Evolutionary conservation across 768 basidiomycete species (phyloP).

Genomic region (Harrya chromipes): DNA sequence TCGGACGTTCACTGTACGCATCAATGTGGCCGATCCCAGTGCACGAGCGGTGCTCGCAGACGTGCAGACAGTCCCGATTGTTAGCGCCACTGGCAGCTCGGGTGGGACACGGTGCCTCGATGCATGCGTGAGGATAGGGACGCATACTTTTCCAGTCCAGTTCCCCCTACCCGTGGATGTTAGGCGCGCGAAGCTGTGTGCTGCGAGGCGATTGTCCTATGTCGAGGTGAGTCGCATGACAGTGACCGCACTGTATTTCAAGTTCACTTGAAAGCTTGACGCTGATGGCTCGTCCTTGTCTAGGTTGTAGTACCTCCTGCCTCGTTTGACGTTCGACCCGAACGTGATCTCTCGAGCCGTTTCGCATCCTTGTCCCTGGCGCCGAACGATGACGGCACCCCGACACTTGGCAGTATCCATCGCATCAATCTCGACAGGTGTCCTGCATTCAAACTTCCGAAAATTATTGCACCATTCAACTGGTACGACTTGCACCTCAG

Average conservation of each 20-base stretch:
- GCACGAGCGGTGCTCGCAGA: slow-evolving; percentile 13
- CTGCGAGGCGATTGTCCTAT: slow-evolving; percentile 54
- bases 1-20: slow-evolving; percentile 14
- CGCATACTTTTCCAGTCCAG: slow-evolving; percentile 20
- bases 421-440: slow-evolving; percentile 35
- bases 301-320: slow-evolving; percentile 22
- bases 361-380: slow-evolving; percentile 26
- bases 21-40: slow-evolving; percentile 18
- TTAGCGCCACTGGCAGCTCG: neutral
- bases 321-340: slow-evolving; percentile 18
- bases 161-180: slow-evolving; percentile 48
- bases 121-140: slow-evolving; percentile 11
- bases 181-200: slow-evolving; percentile 34
- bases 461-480: neutral
- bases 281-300: neutral
- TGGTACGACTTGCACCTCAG: slow-evolving; percentile 31
- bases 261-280: neutral
- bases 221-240: slow-evolving; percentile 29
- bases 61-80: slow-evolving; percentile 1
- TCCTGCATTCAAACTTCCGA: slow-evolving; percentile 28
- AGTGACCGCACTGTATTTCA: neutral
- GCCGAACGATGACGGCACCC: slow-evolving; percentile 1
- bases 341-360: slow-evolving; percentile 15
- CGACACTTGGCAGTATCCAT: slow-evolving; percentile 37
- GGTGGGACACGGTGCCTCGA: neutral